phyloP scores from a whole-genome alignment of 441 rosid species.

The Arabidopsis hybrid region DNA sequence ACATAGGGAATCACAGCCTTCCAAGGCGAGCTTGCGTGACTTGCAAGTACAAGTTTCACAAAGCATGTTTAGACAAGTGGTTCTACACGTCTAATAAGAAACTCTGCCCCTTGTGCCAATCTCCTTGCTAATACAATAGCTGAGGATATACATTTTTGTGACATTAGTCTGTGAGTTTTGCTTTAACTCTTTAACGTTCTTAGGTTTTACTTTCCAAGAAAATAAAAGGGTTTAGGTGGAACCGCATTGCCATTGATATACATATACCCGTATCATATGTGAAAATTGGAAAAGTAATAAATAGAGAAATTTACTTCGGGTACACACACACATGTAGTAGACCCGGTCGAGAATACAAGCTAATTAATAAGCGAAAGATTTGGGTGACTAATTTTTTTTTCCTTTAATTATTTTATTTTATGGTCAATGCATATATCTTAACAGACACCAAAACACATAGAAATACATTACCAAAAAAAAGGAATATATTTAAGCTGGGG shows the following conservation, averaged over 20 bases:
- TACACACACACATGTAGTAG: background rate
- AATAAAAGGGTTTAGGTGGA: conserved; percentile 18
- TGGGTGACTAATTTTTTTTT: too few species aligned
- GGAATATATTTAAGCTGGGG: too few species aligned
- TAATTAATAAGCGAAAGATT: too few species aligned
- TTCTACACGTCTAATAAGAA: conserved; percentile 91
- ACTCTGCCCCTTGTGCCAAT: conserved; percentile 93
- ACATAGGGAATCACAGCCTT: conserved; percentile 85
- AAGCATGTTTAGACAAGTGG: conserved; percentile 96
- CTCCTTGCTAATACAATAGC: conserved; percentile 65
- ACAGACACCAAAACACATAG: too few species aligned
- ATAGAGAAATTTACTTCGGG: background rate
- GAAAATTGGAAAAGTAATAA: background rate
- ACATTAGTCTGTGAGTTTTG: conserved; percentile 27
- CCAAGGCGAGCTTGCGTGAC: conserved; percentile 95
- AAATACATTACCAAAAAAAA: too few species aligned
- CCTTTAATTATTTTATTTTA: too few species aligned
- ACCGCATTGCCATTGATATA: conserved; percentile 2
- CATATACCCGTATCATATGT: background rate
- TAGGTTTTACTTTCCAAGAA: conserved; percentile 8
- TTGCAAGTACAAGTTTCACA: conserved; percentile 95
- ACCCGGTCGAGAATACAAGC: too few species aligned
- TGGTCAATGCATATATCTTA: too few species aligned
- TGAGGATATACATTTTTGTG: conserved; percentile 13
- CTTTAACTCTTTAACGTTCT: conserved; percentile 16